Conservation (phyloP, 169 alveolate species). For the Amoebophrya sp. region DNA sequence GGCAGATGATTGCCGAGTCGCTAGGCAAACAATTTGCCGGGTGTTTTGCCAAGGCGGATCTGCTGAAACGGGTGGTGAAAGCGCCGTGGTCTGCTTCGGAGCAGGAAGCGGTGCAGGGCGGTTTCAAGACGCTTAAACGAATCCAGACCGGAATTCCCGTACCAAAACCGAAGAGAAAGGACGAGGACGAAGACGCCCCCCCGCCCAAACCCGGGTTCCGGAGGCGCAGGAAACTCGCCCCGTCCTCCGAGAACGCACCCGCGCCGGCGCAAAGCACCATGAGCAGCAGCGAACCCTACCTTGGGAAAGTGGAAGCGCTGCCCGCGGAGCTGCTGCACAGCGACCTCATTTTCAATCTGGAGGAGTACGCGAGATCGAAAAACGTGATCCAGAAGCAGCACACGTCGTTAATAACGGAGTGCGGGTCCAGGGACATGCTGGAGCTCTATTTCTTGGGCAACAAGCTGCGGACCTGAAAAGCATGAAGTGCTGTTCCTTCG, state of each 20-base stretch:
- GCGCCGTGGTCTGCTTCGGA: not conserved
- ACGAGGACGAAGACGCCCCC: too few relatives aligned
- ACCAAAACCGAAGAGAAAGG: too few relatives aligned
- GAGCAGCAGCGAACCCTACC: too few relatives aligned
- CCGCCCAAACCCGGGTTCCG: too few relatives aligned
- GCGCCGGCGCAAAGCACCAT: too few relatives aligned
- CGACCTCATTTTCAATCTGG: not conserved
- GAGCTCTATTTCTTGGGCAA: slow-evolving; percentile 10
- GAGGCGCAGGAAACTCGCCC: too few relatives aligned
- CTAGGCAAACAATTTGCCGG: not conserved
- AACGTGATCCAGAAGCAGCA: not conserved
- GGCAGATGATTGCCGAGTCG: not conserved
- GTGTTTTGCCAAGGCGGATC: not conserved
- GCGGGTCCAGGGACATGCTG: not conserved
- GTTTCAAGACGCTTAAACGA: not conserved
- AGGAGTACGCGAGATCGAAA: not conserved
- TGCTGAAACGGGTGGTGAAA: not conserved
- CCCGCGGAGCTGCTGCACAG: not conserved
- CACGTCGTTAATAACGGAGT: not conserved
- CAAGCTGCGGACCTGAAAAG: not conserved
- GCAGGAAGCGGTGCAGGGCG: not conserved
- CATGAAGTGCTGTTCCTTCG: not conserved
- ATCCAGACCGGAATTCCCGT: too few relatives aligned
- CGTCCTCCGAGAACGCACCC: too few relatives aligned
- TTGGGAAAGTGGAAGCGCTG: not conserved